A percentile compares a stretch with the other conserved stretches of the same genome.
Conservation (phyloP, 345 rosid species). For the Garcia nutans region DNA sequence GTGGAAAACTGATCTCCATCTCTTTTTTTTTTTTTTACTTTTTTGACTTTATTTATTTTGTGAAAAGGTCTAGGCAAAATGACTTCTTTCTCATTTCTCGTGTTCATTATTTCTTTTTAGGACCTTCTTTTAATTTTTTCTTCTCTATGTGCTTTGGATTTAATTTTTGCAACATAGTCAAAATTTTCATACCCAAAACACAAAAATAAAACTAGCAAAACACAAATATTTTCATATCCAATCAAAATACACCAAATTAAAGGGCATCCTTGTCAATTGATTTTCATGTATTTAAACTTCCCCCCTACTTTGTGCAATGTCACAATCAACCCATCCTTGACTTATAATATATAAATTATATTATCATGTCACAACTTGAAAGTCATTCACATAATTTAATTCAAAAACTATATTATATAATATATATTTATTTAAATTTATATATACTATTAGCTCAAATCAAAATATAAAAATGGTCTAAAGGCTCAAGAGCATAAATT, state of each 20-base stretch:
- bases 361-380: background rate
- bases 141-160: background rate
- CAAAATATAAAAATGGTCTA: background rate
- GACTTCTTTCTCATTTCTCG: background rate
- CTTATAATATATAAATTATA: background rate
- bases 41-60: no score
- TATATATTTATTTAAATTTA: background rate
- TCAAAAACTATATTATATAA: background rate
- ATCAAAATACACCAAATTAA: background rate
- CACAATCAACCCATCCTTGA: background rate
- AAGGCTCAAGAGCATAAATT: background rate
- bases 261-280: background rate
- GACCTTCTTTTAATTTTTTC: no score
- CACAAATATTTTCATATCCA: background rate
- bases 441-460: background rate
- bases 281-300: slow-evolving; percentile 12
- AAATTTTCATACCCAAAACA: background rate
- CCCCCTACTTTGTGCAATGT: slow-evolving; percentile 17
- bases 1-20: no score
- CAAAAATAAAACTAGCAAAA: background rate
- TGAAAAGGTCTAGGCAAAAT: background rate
- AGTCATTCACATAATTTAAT: slow-evolving; percentile 9
- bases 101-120: background rate
- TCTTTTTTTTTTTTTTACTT: no score
- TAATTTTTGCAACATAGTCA: background rate